Base-by-base conservation (phyloP, 371 early-diverging fungal species). In the Circinella umbellata region DNA sequence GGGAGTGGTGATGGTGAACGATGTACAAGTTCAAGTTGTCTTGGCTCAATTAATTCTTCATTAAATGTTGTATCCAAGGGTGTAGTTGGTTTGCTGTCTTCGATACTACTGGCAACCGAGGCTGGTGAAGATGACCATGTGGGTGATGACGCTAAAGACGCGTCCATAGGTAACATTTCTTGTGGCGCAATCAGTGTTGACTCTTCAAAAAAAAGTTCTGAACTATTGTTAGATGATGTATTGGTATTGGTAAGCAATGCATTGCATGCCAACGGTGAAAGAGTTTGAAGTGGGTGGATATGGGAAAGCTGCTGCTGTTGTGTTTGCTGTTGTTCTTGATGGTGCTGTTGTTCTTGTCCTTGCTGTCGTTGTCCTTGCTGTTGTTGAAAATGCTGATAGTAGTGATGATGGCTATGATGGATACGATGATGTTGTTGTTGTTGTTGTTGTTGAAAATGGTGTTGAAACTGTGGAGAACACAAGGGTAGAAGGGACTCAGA, bases 211-310 rank as follows among this genome's bases (percentile, higher is more conserved):
- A 57, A 57, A 34, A 57, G 27, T 5, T 11, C 14, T 6, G 57
- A 34, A n/a, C 35, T 57, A n/a, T 20, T 20, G 42, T 3, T 6
- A 42, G 42, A 42, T 42, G 42, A 9, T 42, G 42, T 17, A 15
- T 51, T 7, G 57, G 18, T 10, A 6, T 27, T 27, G 57, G 57
- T 57, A 6, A 57, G 6, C 57, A 57, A 34, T 57, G 34, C 57
- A 57, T 57, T 34, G 27, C 57, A 63, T 47, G 63, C 38, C n/a
- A 34, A 4, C 1, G 65, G 48, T 15, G 65, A 46, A 37, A 64
- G 65, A 10, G 48, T 64, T 9, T 64, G 65, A 37, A 49, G 51
- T 27, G 65, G 65, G 7, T 64, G 65, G 35, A 64, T 64, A 36
- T 64, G 54, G 53, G 51, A 53, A 18, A 37, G 17, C 17, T 8